A percentile compares a stretch with the other conserved stretches of the same genome.
phyloP scores from a whole-genome alignment of 257 asterid species.

The Forsythia viridissima region DNA sequence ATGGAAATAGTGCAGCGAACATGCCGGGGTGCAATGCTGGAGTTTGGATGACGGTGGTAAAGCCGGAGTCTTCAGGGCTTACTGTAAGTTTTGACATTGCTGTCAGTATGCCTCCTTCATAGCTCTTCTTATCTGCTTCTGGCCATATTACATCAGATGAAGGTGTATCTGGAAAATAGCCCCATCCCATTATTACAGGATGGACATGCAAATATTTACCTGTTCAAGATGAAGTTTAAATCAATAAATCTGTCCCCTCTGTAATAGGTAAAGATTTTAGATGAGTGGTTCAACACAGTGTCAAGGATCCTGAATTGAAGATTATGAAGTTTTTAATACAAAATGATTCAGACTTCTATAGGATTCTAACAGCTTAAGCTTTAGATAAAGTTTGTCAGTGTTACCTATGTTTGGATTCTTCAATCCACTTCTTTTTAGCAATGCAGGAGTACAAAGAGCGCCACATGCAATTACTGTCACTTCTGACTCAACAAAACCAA shows the following conservation, averaged over 20 bases:
- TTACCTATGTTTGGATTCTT: conserved; percentile 70
- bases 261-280: background rate
- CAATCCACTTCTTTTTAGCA: conserved; percentile 65
- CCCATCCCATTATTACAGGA: conserved; percentile 81
- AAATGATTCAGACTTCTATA: background rate
- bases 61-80: conserved; percentile 48
- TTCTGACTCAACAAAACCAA: conserved; percentile 52
- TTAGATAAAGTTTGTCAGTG: background rate
- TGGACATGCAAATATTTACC: conserved; percentile 62
- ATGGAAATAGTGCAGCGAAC: conserved; percentile 67
- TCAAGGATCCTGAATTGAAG: background rate
- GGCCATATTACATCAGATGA: conserved; percentile 51
- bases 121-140: conserved; percentile 47
- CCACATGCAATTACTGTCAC: conserved; percentile 73
- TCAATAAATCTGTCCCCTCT: background rate
- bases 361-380: background rate
- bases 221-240: background rate
- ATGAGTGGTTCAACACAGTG: background rate
- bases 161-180: conserved; percentile 58
- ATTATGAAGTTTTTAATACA: background rate
- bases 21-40: conserved; percentile 85
- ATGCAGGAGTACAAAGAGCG: conserved; percentile 68
- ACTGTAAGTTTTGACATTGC: conserved; percentile 64
- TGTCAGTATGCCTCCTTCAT: conserved; percentile 75
- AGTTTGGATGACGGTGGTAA: conserved; percentile 70